These are phyloP conservation scores for Entomortierella lignicola DNA, from an alignment of 192 early-diverging fungal genomes.

Conservation along the genomic window DNA sequence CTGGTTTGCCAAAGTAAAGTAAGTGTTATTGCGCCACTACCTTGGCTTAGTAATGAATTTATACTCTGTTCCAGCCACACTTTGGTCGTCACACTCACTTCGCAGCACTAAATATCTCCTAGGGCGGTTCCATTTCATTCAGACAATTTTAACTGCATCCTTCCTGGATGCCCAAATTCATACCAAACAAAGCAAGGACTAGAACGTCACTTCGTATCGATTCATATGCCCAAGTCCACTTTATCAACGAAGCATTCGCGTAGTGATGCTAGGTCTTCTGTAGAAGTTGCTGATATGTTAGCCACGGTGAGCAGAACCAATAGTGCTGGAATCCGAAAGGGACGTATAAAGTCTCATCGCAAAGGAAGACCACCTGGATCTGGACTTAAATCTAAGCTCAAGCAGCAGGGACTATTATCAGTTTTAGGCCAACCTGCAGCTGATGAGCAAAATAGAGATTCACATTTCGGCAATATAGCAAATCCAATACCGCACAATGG, in stretches of 20 bases:
- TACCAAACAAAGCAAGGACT: slow-evolving; percentile 53
- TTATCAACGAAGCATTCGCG: background rate
- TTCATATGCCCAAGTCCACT: slow-evolving; percentile 31
- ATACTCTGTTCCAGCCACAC: background rate
- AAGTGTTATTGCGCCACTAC: too few relatives aligned
- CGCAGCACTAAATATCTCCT: background rate
- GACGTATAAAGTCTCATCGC: slow-evolving; percentile 22
- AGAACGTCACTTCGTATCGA: slow-evolving; percentile 40
- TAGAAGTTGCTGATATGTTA: background rate
- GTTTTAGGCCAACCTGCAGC: background rate
- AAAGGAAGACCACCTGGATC: slow-evolving; percentile 37
- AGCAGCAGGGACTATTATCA: slow-evolving; percentile 9
- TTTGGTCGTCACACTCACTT: background rate
- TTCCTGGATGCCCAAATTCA: slow-evolving; percentile 43
- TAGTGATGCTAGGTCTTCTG: background rate
- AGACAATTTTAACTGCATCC: slow-evolving; percentile 30
- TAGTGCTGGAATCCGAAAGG: background rate
- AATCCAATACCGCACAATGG: slow-evolving; percentile 24
- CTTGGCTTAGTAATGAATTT: background rate
- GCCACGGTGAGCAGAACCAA: background rate
- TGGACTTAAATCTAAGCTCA: slow-evolving; percentile 21
- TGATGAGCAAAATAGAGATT: slow-evolving; percentile 2
- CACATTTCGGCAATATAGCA: background rate
- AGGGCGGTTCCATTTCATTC: slow-evolving; percentile 33
- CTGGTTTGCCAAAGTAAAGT: slow-evolving; percentile 46